Conservation (phyloP, 257 asterid genomes). For the Penstemon newberryi region DNA sequence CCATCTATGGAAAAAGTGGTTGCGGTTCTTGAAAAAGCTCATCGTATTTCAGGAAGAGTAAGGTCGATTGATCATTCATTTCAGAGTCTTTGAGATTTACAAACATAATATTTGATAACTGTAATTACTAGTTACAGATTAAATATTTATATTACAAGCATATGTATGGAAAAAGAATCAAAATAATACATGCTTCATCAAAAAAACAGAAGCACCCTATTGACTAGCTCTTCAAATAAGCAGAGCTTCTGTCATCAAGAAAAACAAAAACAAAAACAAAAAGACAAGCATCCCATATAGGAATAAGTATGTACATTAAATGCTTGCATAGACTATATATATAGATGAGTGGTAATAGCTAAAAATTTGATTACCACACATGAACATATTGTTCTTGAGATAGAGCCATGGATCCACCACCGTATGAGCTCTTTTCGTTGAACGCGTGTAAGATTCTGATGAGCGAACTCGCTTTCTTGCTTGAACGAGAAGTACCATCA, state of each 20-base stretch:
- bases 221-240: slow-evolving; percentile 59
- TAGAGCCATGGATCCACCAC: slow-evolving; percentile 37
- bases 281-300: slow-evolving; percentile 24
- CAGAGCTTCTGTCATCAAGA: slow-evolving; percentile 46
- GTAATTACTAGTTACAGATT: too few species aligned
- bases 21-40: slow-evolving; percentile 51
- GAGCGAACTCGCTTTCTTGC: slow-evolving; percentile 70
- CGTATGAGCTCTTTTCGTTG: slow-evolving; percentile 46
- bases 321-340: slow-evolving; percentile 24
- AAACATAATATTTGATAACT: too few species aligned
- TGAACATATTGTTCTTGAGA: slow-evolving; percentile 59
- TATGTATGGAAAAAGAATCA: slow-evolving; percentile 19
- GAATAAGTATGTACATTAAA: slow-evolving; percentile 25
- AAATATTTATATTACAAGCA: background rate
- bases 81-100: background rate
- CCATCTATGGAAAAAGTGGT: slow-evolving; percentile 72
- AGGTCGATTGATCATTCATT: slow-evolving; percentile 34
- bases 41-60: slow-evolving; percentile 35
- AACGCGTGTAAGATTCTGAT: slow-evolving; percentile 64
- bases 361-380: slow-evolving; percentile 55
- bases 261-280: background rate
- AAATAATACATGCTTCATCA: slow-evolving; percentile 46
- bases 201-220: slow-evolving; percentile 49
- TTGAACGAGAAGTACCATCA: slow-evolving; percentile 50
- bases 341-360: slow-evolving; percentile 36